Evolutionary conservation across 2,329 filamentous ascomycete genomes (phyloP).

Genomic region (Botrytis fragariae): DNA sequence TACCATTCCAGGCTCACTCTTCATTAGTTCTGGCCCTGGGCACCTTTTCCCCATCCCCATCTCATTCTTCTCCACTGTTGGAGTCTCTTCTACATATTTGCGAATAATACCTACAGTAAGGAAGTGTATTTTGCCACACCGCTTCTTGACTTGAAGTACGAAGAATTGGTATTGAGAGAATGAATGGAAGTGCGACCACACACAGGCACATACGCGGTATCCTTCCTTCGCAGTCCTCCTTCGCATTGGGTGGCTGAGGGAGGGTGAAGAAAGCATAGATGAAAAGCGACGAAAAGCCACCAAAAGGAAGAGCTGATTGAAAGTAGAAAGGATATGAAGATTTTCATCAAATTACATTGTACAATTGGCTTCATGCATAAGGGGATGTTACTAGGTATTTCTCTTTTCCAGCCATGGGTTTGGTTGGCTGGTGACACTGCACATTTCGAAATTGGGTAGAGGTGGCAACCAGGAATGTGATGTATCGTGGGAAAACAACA

Average conservation of each 20-base stretch:
- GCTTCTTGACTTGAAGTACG: neutral
- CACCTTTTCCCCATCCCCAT: neutral
- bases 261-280: neutral
- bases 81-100: neutral
- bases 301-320: neutral
- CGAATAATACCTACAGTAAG: neutral
- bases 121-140: neutral
- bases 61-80: neutral
- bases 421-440: conserved; percentile 14
- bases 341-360: neutral
- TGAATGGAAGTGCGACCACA: neutral
- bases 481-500: neutral
- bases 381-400: neutral
- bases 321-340: neutral
- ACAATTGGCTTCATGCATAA: neutral
- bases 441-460: neutral
- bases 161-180: neutral
- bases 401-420: conserved; percentile 2
- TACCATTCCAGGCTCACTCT: neutral
- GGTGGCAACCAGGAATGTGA: conserved; percentile 15
- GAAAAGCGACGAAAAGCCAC: too few relatives aligned
- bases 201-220: neutral
- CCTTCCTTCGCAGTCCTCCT: neutral
- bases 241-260: neutral
- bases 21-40: neutral